phyloP scores from a whole-genome alignment of 441 rosid species.

The Dalechampia spathulata region DNA sequence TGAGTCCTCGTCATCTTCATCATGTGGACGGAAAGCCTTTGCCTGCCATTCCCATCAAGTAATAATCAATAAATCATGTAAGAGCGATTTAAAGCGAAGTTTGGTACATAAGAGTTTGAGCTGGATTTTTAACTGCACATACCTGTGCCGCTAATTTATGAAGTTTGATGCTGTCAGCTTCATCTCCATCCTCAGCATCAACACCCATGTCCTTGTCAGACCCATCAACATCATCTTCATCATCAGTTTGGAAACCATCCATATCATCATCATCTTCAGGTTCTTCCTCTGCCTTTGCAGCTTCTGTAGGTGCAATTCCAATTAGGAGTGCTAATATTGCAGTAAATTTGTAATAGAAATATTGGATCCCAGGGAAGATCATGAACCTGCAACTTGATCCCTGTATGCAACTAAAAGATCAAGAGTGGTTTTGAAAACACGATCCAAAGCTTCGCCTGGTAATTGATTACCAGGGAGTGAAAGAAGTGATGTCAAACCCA shows the following conservation, averaged over 20 bases:
- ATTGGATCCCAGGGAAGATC: not conserved
- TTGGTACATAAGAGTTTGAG: too few species aligned
- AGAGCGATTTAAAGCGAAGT: not conserved
- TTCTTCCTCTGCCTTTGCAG: conserved; percentile 57
- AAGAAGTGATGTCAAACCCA: conserved; percentile 86
- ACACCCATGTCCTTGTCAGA: conserved; percentile 79
- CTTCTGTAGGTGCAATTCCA: conserved; percentile 35
- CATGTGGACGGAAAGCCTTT: conserved; percentile 63
- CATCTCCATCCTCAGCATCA: conserved; percentile 85
- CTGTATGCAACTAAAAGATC: conserved; percentile 87
- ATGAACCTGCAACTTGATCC: conserved; percentile 90
- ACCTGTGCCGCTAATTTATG: conserved; percentile 89
- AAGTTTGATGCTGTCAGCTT: conserved; percentile 72
- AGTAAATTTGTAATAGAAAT: not conserved
- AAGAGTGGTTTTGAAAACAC: conserved; percentile 75
- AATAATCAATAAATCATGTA: conserved; percentile 1
- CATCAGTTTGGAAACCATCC: conserved; percentile 89
- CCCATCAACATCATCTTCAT: conserved; percentile 73
- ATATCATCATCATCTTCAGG: conserved; percentile 83
- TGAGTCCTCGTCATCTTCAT: conserved; percentile 61
- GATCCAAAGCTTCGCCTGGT: conserved; percentile 75
- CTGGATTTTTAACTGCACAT: not conserved
- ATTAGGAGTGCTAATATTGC: not conserved
- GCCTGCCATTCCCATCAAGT: conserved; percentile 35
- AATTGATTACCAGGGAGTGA: conserved; percentile 71